Evolutionary conservation across 2,329 filamentous ascomycete species (phyloP), one percentile per base, ranked within the genome.

Genomic region (Hymenoscyphus linearis): DNA sequence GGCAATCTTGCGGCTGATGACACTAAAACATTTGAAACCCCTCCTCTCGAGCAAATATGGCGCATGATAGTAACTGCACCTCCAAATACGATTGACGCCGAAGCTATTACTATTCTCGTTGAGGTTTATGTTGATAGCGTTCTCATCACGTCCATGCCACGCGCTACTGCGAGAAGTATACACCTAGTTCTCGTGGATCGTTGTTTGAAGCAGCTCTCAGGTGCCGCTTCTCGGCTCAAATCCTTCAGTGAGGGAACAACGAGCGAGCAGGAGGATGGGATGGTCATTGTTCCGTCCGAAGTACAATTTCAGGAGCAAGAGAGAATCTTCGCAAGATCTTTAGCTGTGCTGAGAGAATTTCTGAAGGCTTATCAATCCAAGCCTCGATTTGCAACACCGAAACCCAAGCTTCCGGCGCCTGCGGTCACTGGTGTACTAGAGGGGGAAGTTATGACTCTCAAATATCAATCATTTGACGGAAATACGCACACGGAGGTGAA

Each of bases 41-140:
- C 74, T 65, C 83, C 76, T 27, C 78, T 83, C 52, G 89, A 95
- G 67, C 82, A 92, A 61, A 77, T 96, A n/a, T 96, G 93, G 93
- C 84, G 85, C 26, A 84, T 96, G 68, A 85, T 93, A 36, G 77
- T 96, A 58, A 86, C 83, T 16, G 85, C 89, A 1, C 84, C 85
- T 4, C 78, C 83, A 40, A 77, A 82, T 40, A 82, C 80, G 0
- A 85, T 96, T 55, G 90, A 90, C 66, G 80, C 82, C 22, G 76
- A 80, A 58, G 88, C 90, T 1, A 91, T 89, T 34, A 80, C 79
- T 57, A 85, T 86, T 25, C 83, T 96, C 3, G 90, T 92, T 26
- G 82, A 87, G 26, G 80, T 91, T 13, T 96, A 95, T 70, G 79
- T 95, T 36, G 77, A 84, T 34, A 84, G 80, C 69, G 68, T 71